Evolutionary conservation across 2,329 filamentous ascomycete species (phyloP), one percentile per base, ranked within the genome.

Genomic region (Cadophora sp.): DNA sequence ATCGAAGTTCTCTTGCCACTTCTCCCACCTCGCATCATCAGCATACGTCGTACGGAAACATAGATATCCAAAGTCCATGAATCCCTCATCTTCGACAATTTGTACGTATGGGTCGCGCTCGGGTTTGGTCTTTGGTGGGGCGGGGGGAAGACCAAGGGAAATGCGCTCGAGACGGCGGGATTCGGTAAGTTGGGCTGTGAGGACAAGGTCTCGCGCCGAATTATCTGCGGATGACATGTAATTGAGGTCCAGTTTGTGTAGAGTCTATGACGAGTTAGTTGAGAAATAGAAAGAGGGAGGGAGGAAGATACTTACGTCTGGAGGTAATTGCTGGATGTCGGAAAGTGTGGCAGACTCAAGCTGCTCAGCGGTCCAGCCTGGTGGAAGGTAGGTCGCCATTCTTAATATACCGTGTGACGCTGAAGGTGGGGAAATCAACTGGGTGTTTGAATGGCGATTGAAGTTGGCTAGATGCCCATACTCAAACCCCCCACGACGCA

Each of bases 111-210:
- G 56, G 30, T 59, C 56, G 56, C 56, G 56, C 30, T 59, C 56
- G 39, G 56, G 56, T 59, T 59, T 59, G 39, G 27, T 59, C 56
- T 59, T 59, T 30, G 39, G 39, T 59, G 56, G 56, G 56, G 56
- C 56, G 36, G 56, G 56, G 36, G 39, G 56, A 59, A 59, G 56
- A 59, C 56, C 56, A 39, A 59, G 56, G 56, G 56, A 59, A 45
- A 59, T 59, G 56, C 56, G 56, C 56, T 59, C 56, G 56, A 59
- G 56, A 59, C 56, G 56, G 39, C 56, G 56, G 56, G 56, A 59
- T 59, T 59, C 56, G 56, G 56, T 59, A 45, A 59, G 56, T 39
- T 59, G 56, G 56, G 56, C 56, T 59, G 22, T 30, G 36, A 59
- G 56, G 33, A 59, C 56, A 24, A 59, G 56, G 56, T 59, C 56